Evolutionary conservation across 306 rosid species (phyloP).

Genomic region (Lagenaria siceraria): DNA sequence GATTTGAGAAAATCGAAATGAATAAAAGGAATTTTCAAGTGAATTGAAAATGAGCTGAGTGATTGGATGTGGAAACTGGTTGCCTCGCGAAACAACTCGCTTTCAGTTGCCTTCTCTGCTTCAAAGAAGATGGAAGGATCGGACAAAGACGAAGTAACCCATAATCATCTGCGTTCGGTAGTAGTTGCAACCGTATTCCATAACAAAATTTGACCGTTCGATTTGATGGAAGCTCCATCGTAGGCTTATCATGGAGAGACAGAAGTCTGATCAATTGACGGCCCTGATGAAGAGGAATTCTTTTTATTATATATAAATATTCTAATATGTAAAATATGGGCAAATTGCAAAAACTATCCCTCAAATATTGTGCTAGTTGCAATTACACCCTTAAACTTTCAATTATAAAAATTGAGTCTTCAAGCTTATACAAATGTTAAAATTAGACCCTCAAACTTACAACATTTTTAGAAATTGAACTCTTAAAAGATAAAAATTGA

Average conservation of each 20-base stretch:
- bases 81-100: neutral
- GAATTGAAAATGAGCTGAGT: neutral
- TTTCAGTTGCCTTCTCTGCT: constrained; percentile 3
- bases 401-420: too few species aligned
- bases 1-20: neutral
- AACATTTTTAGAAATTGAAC: too few species aligned
- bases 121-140: neutral
- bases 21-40: neutral
- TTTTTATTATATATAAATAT: neutral
- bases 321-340: too few species aligned
- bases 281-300: neutral
- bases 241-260: neutral
- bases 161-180: neutral
- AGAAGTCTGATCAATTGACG: neutral
- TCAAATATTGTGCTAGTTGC: too few species aligned
- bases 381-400: too few species aligned
- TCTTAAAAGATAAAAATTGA: too few species aligned
- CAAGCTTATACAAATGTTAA: too few species aligned
- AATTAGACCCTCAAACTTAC: too few species aligned
- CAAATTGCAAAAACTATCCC: too few species aligned
- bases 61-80: neutral
- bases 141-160: neutral
- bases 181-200: neutral
- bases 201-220: neutral
- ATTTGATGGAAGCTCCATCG: neutral